Conservation (phyloP, 2,329 filamentous ascomycete species). For the Apiospora malaysiana region DNA sequence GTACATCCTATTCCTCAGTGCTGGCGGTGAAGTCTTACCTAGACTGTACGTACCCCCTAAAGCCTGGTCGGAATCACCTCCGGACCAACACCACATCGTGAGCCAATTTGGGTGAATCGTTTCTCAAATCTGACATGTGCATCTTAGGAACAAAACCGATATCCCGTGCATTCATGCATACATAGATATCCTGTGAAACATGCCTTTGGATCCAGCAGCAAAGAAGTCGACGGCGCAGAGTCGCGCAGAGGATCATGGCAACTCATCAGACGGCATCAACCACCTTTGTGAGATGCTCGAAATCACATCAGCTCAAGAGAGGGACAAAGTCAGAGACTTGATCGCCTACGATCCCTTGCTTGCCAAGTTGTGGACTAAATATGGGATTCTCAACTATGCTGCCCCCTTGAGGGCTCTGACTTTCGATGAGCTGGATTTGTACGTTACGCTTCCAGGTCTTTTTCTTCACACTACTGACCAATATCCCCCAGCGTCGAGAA, state of each 20-base stretch:
- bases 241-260: not conserved
- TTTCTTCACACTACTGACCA: not conserved
- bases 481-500: constrained; percentile 11
- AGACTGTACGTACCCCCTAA: not conserved
- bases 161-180: not conserved
- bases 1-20: not conserved
- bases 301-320: not conserved
- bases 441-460: not conserved
- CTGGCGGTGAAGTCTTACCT: not conserved
- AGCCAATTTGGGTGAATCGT: not conserved
- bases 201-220: constrained; percentile 14
- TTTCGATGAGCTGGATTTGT: constrained; percentile 21
- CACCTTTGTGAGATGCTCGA: constrained; percentile 7
- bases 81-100: not conserved
- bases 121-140: not conserved
- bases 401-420: constrained; percentile 14
- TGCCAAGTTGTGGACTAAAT: not conserved
- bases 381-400: not conserved
- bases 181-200: not conserved
- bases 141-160: not conserved
- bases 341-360: not conserved
- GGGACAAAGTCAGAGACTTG: not conserved
- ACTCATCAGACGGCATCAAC: constrained; percentile 6
- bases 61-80: not conserved
- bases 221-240: constrained; percentile 16